Base-by-base conservation (phyloP, 2,329 filamentous ascomycete genomes). In the Ceratocystis papillata region DNA sequence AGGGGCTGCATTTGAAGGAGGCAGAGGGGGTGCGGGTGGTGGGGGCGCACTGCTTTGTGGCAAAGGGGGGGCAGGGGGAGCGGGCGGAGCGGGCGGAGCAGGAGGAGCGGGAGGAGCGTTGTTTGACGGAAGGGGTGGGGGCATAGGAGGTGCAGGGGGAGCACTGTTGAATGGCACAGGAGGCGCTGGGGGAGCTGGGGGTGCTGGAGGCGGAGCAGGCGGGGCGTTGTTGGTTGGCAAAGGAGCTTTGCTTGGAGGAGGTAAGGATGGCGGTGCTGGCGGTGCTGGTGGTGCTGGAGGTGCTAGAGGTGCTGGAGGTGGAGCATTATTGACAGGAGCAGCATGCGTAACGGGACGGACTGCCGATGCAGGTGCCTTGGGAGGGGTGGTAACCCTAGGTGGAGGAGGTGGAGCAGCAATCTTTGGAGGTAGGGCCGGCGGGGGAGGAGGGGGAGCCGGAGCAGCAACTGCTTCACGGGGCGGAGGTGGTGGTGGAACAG, bases 81-180 rank as follows among this genome's bases (percentile, higher is more conserved):
- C 67, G 41, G 89, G 89, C 68, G 90, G 89, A 20, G 87, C 84
- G 46, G 86, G 89, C 68, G 90, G 89, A 20, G 87, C 84, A 46
- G 86, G 85, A 46, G 61, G 61, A 12, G 28, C 22, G 7, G 73
- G 71, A 67, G 72, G 67, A 44, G 89, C 89, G n/a, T 20, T 48
- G 46, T 48, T 48, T 22, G 20, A n/a, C n/a, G n/a, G 46, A 22
- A 25, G 3, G n/a, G 20, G 50, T 5, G 50, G 20, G 10, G 50
- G 25, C 30, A 33, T 30, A 30, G 53, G 53, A 57, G 89, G 88
- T 28, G 89, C 87, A 62, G 88, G 86, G n/a, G 89, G 89, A 48
- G 89, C 87, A 20, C 65, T 63, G 5, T 41, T 48, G 25, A 33
- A 67, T 5, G 68, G 66, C 10, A 65, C 48, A 10, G 89, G 85